Percentiles rank a stretch among this genome's conserved stretches.
Evolutionary conservation across 495 filamentous ascomycete species (phyloP).

Genomic region (Pyrenopolyporus hunteri): DNA sequence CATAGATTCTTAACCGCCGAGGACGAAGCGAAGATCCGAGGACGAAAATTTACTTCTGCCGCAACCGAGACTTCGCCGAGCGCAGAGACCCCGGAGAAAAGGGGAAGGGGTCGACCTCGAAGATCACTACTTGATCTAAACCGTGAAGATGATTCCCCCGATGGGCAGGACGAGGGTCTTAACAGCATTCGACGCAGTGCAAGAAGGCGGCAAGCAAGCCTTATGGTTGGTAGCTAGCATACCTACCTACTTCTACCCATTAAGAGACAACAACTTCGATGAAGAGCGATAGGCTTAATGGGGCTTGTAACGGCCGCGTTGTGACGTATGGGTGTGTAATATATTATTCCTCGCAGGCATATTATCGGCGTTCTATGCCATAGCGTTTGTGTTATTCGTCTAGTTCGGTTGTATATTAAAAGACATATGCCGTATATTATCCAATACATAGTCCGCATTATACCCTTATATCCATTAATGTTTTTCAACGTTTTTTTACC

Average conservation of each 20-base stretch:
- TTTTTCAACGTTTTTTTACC: not conserved
- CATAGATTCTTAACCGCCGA: constrained; percentile 71
- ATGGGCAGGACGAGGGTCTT: constrained; percentile 3
- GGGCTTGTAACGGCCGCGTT: not conserved
- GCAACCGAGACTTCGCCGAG: not conserved
- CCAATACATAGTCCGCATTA: constrained; percentile 3
- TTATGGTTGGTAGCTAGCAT: constrained; percentile 20
- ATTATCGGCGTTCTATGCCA: constrained; percentile 17
- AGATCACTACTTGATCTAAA: not conserved
- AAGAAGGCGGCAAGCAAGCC: constrained; percentile 26
- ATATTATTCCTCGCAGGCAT: constrained; percentile 16
- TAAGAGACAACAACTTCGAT: no score
- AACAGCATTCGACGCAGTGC: constrained; percentile 22
- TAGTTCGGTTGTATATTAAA: constrained; percentile 23
- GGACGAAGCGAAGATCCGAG: constrained; percentile 65
- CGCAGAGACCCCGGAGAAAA: constrained; percentile 21
- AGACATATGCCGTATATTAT: not conserved
- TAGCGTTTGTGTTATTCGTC: constrained; percentile 14
- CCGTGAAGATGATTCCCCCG: constrained; percentile 4
- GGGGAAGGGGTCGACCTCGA: constrained; percentile 22
- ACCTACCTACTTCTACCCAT: no score
- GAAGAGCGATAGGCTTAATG: no score
- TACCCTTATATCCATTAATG: not conserved
- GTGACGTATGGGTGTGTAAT: no score
- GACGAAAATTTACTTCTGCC: constrained; percentile 40